Evolutionary conservation across 805 yeast genomes (phyloP), one percentile per base, ranked within the genome.

Genomic region (Candida xyloterini): DNA sequence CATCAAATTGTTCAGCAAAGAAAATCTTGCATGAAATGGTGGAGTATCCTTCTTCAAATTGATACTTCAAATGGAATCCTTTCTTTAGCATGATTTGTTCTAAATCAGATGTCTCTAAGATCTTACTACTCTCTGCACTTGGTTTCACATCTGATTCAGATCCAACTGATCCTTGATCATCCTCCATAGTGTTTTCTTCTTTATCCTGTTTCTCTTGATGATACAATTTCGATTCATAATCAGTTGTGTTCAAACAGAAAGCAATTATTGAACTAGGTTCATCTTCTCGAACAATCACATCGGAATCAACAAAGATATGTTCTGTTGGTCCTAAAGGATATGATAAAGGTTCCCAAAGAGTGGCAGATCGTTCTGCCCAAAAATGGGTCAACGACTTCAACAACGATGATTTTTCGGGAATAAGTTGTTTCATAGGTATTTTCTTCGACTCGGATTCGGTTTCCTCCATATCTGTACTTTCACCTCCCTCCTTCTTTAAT

Each of bases 321-420:
- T 93, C 98, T 0, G 83, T 74, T 0, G 89, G 74, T 28, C 66
- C 73, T 39, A 90, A 68, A 1, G 98, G 96, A 61, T 89, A 90
- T 14, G 77, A 82, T 24, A 93, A 67, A 0, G 96, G 95, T 49
- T 86, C 89, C 98, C 98, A 95, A 15, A 93, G 71, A 1, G 95
- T 83, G 0, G 97, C 93, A 1, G 98, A 86, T 53, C 99, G 69
- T 63, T 93, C 98, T 1, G 97, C 97, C 98, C 98, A 93, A 62
- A 93, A 93, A 52, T 81, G 87, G 0, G 95, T 78, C 40, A 95
- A 67, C 0, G 95, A 79, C 52, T 85, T 87, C 66, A 93, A 75
- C 25, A 93, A 62, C 1, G 96, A 82, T 15, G 81, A 76, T 49
- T 78, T 77, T 54, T 90, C 97, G 6, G 81, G 74, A 3, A 58